phyloP scores from a whole-genome alignment of 176 grass and related monocot genomes.

The Coix lacrymajobi region DNA sequence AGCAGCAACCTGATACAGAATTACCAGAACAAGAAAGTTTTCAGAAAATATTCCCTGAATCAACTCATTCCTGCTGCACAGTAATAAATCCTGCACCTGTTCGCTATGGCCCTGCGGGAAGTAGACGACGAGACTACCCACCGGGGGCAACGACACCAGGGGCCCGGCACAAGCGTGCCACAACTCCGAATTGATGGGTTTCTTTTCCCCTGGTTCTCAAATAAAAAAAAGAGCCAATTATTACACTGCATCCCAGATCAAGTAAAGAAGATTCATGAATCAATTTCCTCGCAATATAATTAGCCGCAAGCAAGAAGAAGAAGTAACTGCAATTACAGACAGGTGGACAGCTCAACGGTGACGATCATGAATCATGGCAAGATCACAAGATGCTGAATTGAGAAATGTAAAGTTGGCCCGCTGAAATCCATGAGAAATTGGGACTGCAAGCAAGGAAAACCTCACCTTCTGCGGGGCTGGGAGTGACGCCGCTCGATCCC shows the following conservation, averaged over 20 bases:
- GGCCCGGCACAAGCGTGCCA: slow-evolving; percentile 99
- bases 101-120: slow-evolving; percentile 98
- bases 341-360: neutral
- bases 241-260: neutral
- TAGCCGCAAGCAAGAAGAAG: neutral
- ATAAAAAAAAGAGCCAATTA: neutral
- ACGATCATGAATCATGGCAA: neutral
- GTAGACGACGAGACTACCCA: slow-evolving; percentile 88
- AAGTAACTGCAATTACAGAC: neutral
- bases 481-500: slow-evolving; percentile 40
- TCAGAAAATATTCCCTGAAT: neutral
- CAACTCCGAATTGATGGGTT: slow-evolving; percentile 84
- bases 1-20: slow-evolving; percentile 68
- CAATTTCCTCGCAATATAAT: neutral
- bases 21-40: neutral
- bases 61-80: neutral
- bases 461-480: slow-evolving; percentile 40
- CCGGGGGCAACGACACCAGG: slow-evolving; percentile 74
- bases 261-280: neutral
- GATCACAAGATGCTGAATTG: neutral
- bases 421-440: neutral
- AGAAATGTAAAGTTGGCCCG: neutral
- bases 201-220: slow-evolving; percentile 73
- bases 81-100: slow-evolving; percentile 45
- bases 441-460: neutral